A percentile compares a stretch with the other conserved stretches of the same genome.
Evolutionary conservation across 2,329 filamentous ascomycete genomes (phyloP).

Genomic region (Hypoxylon sp.): DNA sequence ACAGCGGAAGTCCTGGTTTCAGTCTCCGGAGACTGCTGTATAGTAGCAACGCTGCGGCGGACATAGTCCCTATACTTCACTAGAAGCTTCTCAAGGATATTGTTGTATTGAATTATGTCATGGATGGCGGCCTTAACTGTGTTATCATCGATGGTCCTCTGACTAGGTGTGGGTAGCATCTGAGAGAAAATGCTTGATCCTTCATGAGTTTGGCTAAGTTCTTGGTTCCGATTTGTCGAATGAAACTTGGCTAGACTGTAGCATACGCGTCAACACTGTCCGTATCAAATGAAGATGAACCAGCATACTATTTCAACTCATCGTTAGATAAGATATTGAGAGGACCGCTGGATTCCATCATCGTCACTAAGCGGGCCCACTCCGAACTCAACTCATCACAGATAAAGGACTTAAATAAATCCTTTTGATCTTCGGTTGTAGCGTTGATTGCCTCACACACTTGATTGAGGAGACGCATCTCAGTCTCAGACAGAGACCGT

Average conservation of each 20-base stretch:
- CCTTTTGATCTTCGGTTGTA: conserved; percentile 29
- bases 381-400: conserved; percentile 30
- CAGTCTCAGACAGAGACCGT: conserved; percentile 23
- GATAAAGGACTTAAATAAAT: conserved; percentile 30
- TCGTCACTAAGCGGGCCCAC: conserved; percentile 27
- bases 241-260: conserved; percentile 23
- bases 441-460: conserved; percentile 33
- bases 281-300: neutral
- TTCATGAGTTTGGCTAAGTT: neutral
- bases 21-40: conserved; percentile 16
- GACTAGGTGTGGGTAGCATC: conserved; percentile 5
- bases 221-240: neutral
- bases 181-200: conserved; percentile 18
- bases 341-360: conserved; percentile 37
- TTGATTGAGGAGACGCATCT: conserved; percentile 39
- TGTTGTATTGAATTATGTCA: conserved; percentile 39
- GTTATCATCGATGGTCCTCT: conserved; percentile 20
- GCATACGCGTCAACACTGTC: conserved; percentile 8
- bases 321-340: conserved; percentile 38
- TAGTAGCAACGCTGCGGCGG: conserved; percentile 25
- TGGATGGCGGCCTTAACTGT: conserved; percentile 25
- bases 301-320: conserved; percentile 42
- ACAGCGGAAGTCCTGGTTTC: conserved; percentile 10
- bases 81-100: conserved; percentile 31
- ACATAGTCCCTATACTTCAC: conserved; percentile 40